A percentile compares a stretch with the other conserved stretches of the same genome.
These are phyloP conservation scores for Carex myosuroides DNA, from an alignment of 176 grass and related monocot species.

Conservation along the genomic window DNA sequence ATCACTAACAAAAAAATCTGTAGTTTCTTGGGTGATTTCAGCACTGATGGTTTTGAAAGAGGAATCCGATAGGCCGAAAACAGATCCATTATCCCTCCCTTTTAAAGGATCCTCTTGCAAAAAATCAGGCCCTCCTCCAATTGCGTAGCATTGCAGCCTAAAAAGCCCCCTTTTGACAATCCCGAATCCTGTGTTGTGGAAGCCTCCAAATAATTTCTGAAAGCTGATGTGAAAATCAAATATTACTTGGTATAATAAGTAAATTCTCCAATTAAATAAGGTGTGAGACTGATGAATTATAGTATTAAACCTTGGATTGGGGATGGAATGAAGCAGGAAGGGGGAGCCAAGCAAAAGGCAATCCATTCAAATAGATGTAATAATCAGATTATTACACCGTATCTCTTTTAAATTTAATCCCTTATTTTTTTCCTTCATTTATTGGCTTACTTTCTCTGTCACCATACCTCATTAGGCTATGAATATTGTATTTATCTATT, in stretches of 20 bases:
- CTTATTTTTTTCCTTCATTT: conserved; percentile 33
- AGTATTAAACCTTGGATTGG: conserved; percentile 37
- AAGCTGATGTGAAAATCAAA: conserved; percentile 31
- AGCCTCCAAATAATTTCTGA: conserved; percentile 35
- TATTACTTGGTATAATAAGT: not conserved
- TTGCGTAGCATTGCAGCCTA: conserved; percentile 49
- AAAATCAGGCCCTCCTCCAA: conserved; percentile 25
- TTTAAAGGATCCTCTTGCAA: conserved; percentile 34
- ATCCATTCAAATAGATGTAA: conserved; percentile 45
- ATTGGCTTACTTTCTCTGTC: conserved; percentile 11
- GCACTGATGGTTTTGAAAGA: conserved; percentile 64
- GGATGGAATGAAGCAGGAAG: conserved; percentile 22
- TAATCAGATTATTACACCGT: conserved; percentile 3
- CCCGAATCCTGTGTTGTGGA: conserved; percentile 44
- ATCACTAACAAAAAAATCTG: conserved; percentile 81
- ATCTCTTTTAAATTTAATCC: not conserved
- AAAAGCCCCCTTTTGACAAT: conserved; percentile 45
- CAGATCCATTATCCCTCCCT: conserved; percentile 49
- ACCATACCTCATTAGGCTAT: conserved; percentile 24
- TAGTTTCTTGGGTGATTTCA: conserved; percentile 81
- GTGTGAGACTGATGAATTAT: not conserved
- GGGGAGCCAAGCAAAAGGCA: conserved; percentile 48
- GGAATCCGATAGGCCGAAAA: conserved; percentile 28
- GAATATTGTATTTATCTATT: conserved; percentile 61
- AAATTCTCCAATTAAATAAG: not conserved